phyloP scores from a whole-genome alignment of 2,329 filamentous ascomycete species.

The Neoarthrinium moseri region DNA sequence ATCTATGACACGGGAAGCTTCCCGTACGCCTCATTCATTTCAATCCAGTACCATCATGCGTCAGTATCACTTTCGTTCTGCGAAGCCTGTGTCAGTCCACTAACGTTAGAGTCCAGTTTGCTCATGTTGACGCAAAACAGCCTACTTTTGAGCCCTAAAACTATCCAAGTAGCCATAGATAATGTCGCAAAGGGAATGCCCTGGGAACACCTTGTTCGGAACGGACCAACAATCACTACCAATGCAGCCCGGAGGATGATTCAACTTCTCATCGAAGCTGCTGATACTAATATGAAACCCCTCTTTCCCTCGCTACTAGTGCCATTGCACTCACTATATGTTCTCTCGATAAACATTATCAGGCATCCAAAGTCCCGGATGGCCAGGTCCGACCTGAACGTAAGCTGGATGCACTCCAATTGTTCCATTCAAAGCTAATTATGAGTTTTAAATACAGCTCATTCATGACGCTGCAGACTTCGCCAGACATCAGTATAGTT shows the following conservation, averaged over 20 bases:
- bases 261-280: slow-evolving; percentile 9
- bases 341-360: slow-evolving; percentile 6
- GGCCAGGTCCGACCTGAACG: slow-evolving; percentile 11
- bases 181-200: slow-evolving; percentile 4
- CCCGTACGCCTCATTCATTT: slow-evolving; percentile 10
- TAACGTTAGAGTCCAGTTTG: neutral
- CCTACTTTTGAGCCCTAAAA: slow-evolving; percentile 8
- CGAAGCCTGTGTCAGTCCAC: neutral
- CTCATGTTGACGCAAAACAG: slow-evolving; percentile 10
- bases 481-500: slow-evolving; percentile 5
- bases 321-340: slow-evolving; percentile 10
- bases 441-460: neutral
- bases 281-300: slow-evolving; percentile 5
- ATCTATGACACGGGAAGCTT: slow-evolving; percentile 8
- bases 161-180: slow-evolving; percentile 6
- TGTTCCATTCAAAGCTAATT: neutral
- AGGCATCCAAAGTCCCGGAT: slow-evolving; percentile 9
- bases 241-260: slow-evolving; percentile 8
- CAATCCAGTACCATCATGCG: slow-evolving; percentile 12
- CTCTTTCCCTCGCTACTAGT: slow-evolving; percentile 3
- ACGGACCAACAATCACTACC: slow-evolving; percentile 7
- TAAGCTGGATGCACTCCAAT: slow-evolving; percentile 9
- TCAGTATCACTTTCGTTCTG: neutral
- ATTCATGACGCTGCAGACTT: slow-evolving; percentile 12
- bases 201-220: slow-evolving; percentile 9